Conservation (phyloP, 345 rosid species). For the Populus davidiana region DNA sequence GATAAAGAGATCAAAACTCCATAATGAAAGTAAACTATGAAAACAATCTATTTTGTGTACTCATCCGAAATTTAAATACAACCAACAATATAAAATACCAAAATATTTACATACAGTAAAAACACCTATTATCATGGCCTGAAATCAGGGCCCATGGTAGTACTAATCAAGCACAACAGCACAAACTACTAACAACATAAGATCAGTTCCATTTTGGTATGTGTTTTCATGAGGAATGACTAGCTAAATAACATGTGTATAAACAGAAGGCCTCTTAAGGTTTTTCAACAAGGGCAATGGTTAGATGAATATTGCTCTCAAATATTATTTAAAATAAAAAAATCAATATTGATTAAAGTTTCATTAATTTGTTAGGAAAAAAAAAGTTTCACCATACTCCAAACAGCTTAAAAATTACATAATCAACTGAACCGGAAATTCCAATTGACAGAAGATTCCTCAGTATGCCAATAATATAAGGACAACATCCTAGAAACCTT, state of each 20-base stretch:
- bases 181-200: not conserved
- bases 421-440: no score
- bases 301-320: not conserved
- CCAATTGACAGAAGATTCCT: no score
- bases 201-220: not conserved
- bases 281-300: not conserved
- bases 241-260: not conserved
- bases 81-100: not conserved
- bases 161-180: not conserved
- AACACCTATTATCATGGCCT: not conserved
- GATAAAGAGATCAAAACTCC: not conserved
- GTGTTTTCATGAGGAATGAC: not conserved
- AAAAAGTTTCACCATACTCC: no score
- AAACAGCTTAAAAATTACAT: no score
- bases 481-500: no score
- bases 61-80: not conserved
- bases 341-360: not conserved
- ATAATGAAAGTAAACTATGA: not conserved
- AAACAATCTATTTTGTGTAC: not conserved
- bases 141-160: not conserved
- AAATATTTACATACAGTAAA: not conserved
- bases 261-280: not conserved
- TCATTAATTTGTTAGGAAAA: not conserved
- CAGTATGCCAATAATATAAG: no score
- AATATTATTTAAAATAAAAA: not conserved